Percentiles rank a stretch among this genome's conserved stretches.
Evolutionary conservation across 176 grass and related monocot genomes (phyloP).

Genomic region (Phoenix dactylifera): DNA sequence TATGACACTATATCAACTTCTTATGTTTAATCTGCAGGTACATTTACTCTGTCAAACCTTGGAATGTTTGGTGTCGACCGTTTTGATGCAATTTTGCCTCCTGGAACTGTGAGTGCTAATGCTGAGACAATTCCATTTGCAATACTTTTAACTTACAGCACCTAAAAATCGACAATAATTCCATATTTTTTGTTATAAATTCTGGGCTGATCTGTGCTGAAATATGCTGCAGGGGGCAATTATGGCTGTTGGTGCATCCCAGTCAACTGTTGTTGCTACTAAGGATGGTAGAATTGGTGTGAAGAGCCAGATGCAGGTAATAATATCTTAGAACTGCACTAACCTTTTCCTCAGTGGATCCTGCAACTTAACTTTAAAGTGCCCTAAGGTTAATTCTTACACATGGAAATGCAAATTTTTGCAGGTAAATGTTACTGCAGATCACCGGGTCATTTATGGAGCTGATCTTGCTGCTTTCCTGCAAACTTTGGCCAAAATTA

Average conservation of each 20-base stretch:
- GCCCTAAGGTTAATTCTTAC: background rate
- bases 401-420: conserved; percentile 15
- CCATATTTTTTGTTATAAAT: background rate
- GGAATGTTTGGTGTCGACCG: conserved; percentile 98
- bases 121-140: background rate
- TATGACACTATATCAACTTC: conserved; percentile 19
- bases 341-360: too few relatives aligned
- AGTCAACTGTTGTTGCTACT: conserved; percentile 62
- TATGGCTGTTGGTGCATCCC: conserved; percentile 84
- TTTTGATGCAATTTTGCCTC: conserved; percentile 98
- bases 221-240: conserved; percentile 64
- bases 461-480: conserved; percentile 92
- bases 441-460: conserved; percentile 95
- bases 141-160: too few relatives aligned
- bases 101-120: conserved; percentile 74
- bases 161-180: background rate
- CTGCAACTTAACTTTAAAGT: conserved; percentile 1
- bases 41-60: conserved; percentile 94
- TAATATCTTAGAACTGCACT: background rate
- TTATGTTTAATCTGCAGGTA: conserved; percentile 54
- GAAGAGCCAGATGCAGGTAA: conserved; percentile 96
- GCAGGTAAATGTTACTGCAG: conserved; percentile 95
- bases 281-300: conserved; percentile 93
- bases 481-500: conserved; percentile 86
- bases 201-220: too few relatives aligned